phyloP scores from a whole-genome alignment of 768 basidiomycete genomes.

The Kwoniella dendrophila region DNA sequence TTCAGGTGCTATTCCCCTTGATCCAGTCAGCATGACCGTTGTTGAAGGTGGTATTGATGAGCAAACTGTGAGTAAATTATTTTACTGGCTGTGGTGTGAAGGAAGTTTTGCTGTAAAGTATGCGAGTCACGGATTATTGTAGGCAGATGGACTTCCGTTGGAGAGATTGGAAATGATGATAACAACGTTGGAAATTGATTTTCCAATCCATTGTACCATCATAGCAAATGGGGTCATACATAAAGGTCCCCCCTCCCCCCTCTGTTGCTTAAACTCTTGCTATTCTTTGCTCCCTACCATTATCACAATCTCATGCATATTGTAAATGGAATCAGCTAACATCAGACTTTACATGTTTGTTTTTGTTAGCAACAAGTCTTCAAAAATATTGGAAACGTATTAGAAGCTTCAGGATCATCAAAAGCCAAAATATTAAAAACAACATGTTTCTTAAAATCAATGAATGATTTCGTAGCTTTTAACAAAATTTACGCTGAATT shows the following conservation, averaged over 20 bases:
- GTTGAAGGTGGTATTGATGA: conserved; percentile 74
- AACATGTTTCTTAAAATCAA: conserved; percentile 88
- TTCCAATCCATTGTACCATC: background rate
- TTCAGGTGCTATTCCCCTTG: conserved; percentile 84
- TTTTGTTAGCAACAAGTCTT: conserved; percentile 66
- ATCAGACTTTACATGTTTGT: background rate
- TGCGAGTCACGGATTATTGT: background rate
- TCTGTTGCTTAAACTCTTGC: background rate
- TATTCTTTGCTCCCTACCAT: background rate
- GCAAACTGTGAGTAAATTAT: conserved; percentile 62
- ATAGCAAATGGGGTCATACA: background rate
- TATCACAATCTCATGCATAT: background rate
- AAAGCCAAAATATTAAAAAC: conserved; percentile 84
- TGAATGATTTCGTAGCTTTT: conserved; percentile 84
- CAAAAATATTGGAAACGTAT: conserved; percentile 78
- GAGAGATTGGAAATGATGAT: conserved; percentile 1
- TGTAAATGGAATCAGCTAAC: background rate
- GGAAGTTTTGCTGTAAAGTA: background rate
- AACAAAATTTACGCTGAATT: conserved; percentile 79
- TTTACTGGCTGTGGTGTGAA: background rate
- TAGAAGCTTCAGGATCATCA: conserved; percentile 78
- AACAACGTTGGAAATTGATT: background rate
- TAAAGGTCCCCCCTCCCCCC: background rate
- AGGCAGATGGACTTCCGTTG: background rate
- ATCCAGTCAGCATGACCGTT: conserved; percentile 70